These are phyloP conservation scores for Geosiphon pyriformis DNA, from an alignment of 192 early-diverging fungal genomes.

Conservation along the genomic window DNA sequence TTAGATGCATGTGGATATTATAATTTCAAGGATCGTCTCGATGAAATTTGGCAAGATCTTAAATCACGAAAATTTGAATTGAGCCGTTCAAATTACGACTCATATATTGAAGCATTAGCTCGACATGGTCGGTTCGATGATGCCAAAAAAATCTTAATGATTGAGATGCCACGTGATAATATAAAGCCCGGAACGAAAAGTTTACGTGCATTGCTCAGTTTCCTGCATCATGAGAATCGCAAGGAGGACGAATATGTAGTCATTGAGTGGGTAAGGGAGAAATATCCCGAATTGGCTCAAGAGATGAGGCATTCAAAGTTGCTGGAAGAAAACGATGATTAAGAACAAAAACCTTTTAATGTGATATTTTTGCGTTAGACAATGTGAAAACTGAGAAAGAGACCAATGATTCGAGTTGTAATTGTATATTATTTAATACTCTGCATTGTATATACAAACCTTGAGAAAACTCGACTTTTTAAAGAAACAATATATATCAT, in stretches of 20 bases:
- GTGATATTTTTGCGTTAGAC: no score
- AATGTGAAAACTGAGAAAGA: no score
- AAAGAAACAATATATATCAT: no score
- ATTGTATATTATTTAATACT: no score
- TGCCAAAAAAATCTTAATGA: slow-evolving; percentile 12
- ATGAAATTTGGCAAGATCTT: slow-evolving; percentile 32
- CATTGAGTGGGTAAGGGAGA: slow-evolving; percentile 15
- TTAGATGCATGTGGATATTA: slow-evolving; percentile 39
- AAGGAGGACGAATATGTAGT: slow-evolving; percentile 8
- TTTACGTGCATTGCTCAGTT: slow-evolving; percentile 11
- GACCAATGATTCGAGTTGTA: no score
- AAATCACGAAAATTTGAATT: slow-evolving; percentile 25
- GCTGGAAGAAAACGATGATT: no score
- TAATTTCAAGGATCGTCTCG: not conserved
- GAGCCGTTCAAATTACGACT: slow-evolving; percentile 35
- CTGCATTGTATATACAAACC: no score
- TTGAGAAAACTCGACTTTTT: no score
- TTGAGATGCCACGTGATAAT: slow-evolving; percentile 2
- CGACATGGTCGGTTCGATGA: slow-evolving; percentile 22
- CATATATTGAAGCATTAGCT: slow-evolving; percentile 39
- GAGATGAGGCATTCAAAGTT: slow-evolving; percentile 17
- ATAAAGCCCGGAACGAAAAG: not conserved
- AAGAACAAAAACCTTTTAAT: no score
- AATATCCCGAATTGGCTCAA: slow-evolving; percentile 19
- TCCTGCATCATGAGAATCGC: slow-evolving; percentile 12